A percentile compares a stretch with the other conserved stretches of the same genome.
Conservation (phyloP, 345 rosid genomes). For the Gossypium australe region DNA sequence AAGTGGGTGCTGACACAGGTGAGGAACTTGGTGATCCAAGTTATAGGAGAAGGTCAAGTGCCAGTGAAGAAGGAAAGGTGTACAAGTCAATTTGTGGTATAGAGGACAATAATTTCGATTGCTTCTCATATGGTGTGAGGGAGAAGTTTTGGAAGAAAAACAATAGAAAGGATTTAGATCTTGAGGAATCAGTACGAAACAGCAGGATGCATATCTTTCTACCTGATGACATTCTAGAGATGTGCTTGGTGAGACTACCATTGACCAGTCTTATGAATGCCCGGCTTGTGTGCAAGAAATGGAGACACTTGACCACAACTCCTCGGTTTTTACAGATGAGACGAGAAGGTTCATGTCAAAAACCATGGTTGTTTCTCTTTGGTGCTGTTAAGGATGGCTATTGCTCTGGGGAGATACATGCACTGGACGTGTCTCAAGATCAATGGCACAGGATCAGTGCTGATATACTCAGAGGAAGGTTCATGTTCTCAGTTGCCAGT, state of each 20-base stretch:
- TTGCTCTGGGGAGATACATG: slow-evolving; percentile 80
- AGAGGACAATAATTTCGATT: slow-evolving; percentile 71
- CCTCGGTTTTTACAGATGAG: slow-evolving; percentile 71
- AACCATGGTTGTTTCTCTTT: slow-evolving; percentile 91
- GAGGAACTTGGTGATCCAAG: slow-evolving; percentile 77
- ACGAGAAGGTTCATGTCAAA: slow-evolving; percentile 55
- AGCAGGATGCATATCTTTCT: slow-evolving; percentile 64
- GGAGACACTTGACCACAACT: slow-evolving; percentile 71
- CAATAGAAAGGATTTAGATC: slow-evolving; percentile 41
- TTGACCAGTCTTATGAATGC: slow-evolving; percentile 74
- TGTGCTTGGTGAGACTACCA: slow-evolving; percentile 92
- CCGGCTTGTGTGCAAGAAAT: slow-evolving; percentile 92
- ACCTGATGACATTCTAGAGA: slow-evolving; percentile 82
- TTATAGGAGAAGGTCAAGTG: slow-evolving; percentile 70
- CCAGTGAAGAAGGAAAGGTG: slow-evolving; percentile 69
- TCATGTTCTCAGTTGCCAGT: slow-evolving; percentile 77
- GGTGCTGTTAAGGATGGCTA: slow-evolving; percentile 72
- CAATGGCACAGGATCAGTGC: slow-evolving; percentile 77
- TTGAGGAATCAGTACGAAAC: slow-evolving; percentile 34
- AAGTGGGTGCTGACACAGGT: slow-evolving; percentile 80
- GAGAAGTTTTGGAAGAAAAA: slow-evolving; percentile 82
- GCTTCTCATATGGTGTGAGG: slow-evolving; percentile 80
- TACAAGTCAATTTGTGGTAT: slow-evolving; percentile 55
- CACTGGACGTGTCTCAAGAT: slow-evolving; percentile 64
- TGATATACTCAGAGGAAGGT: slow-evolving; percentile 66